phyloP scores from a whole-genome alignment of 805 yeast species.

The Metschnikowia shivogae region DNA sequence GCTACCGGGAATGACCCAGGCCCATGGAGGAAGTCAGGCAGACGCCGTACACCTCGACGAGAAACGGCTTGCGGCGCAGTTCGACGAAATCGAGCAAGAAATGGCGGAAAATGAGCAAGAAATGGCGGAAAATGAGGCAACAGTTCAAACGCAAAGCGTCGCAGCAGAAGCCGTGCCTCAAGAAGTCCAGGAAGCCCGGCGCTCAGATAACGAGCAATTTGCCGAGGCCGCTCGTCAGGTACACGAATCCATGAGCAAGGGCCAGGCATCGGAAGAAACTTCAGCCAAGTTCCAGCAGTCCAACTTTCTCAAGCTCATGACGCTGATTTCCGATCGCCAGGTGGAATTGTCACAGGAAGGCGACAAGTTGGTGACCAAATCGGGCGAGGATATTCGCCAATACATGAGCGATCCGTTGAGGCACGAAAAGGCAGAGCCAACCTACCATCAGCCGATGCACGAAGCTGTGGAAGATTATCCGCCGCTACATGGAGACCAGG shows the following conservation, averaged over 20 bases:
- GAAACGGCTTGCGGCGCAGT: conserved; percentile 27
- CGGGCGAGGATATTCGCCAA: conserved; percentile 35
- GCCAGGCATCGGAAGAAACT: conserved; percentile 24
- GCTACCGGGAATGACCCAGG: background rate
- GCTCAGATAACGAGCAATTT: conserved; percentile 32
- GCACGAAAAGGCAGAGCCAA: conserved; percentile 9
- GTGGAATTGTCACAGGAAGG: conserved; percentile 36
- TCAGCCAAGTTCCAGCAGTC: conserved; percentile 32
- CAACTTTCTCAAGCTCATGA: conserved; percentile 38
- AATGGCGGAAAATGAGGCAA: conserved; percentile 13
- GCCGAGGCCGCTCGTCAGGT: conserved; percentile 39
- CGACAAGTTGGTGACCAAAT: conserved; percentile 33
- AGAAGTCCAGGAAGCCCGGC: conserved; percentile 8
- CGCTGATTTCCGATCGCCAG: conserved; percentile 30
- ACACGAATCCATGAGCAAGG: conserved; percentile 33
- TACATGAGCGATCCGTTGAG: conserved; percentile 19
- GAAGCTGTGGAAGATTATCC: background rate
- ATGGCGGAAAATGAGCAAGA: conserved; percentile 21
- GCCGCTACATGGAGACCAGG: background rate
- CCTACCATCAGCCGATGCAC: conserved; percentile 12
- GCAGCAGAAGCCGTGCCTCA: background rate
- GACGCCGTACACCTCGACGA: conserved; percentile 19
- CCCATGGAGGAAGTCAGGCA: background rate
- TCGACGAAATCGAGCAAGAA: conserved; percentile 32
- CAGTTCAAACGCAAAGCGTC: background rate